A percentile compares a stretch with the other conserved stretches of the same genome.
These are phyloP conservation scores for Uncinocarpus reesii DNA, from an alignment of 2,329 filamentous ascomycete genomes.

Conservation along the genomic window DNA sequence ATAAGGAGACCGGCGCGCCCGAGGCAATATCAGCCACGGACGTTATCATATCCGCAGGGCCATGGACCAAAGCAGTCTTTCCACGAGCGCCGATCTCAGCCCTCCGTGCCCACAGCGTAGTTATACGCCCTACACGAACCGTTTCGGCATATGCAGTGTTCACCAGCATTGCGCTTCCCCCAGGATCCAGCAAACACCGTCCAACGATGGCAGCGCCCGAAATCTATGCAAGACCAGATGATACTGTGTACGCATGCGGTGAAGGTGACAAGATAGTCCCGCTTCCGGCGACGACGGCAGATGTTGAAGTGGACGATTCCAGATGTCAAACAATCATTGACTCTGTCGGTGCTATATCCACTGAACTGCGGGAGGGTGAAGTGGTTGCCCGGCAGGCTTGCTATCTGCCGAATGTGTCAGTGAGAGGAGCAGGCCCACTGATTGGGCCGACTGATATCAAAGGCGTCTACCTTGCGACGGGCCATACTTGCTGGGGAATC, in stretches of 20 bases:
- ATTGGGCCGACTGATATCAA: constrained; percentile 64
- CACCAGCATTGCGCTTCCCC: constrained; percentile 68
- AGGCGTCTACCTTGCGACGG: constrained; percentile 71
- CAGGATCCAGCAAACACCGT: constrained; percentile 39
- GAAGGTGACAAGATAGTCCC: constrained; percentile 69
- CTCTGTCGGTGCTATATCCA: constrained; percentile 52
- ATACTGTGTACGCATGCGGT: constrained; percentile 88
- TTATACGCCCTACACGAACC: constrained; percentile 47
- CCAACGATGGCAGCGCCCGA: constrained; percentile 66
- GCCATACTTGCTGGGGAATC: constrained; percentile 97
- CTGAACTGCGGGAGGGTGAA: constrained; percentile 55
- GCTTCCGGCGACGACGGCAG: constrained; percentile 63
- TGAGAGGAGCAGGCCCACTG: constrained; percentile 55
- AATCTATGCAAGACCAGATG: constrained; percentile 81
- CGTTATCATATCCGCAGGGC: constrained; percentile 51
- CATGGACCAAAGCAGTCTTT: constrained; percentile 49
- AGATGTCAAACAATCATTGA: constrained; percentile 79
- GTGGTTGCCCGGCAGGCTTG: constrained; percentile 75
- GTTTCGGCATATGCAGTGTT: constrained; percentile 50
- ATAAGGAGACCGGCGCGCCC: constrained; percentile 41
- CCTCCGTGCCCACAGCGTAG: constrained; percentile 54
- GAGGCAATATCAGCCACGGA: constrained; percentile 48
- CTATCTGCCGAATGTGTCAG: constrained; percentile 69
- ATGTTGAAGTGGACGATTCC: constrained; percentile 62
- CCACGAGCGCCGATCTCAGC: constrained; percentile 49